phyloP scores from a whole-genome alignment of 164 flowering plant species.

The Euptelea pleiosperma region DNA sequence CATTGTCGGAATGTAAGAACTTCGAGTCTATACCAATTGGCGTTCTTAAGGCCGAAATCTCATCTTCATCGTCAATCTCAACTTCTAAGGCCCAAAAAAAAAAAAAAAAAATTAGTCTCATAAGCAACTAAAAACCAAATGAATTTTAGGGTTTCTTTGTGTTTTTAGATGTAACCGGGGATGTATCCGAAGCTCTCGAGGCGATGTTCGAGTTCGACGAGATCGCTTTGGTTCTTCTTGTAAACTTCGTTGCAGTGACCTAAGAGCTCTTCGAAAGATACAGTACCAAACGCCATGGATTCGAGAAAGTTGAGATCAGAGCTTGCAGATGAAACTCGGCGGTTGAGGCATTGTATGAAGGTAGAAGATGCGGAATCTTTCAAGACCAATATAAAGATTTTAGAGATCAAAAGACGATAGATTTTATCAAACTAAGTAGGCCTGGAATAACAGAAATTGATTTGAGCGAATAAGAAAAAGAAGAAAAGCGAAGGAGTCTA shows the following conservation, averaged over 20 bases:
- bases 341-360: constrained; percentile 59
- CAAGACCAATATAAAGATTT: not conserved
- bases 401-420: constrained; percentile 2
- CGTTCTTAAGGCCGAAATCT: constrained; percentile 15
- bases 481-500: constrained; percentile 8
- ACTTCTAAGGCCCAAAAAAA: constrained; percentile 11
- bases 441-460: constrained; percentile 4
- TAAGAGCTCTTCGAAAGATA: constrained; percentile 83
- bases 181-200: constrained; percentile 44
- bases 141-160: too few relatives aligned
- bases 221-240: constrained; percentile 52
- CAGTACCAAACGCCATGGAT: constrained; percentile 74
- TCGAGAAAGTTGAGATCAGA: constrained; percentile 67
- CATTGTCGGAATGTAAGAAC: constrained; percentile 2
- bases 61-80: constrained; percentile 36
- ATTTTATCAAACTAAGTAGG: too few relatives aligned
- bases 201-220: constrained; percentile 45
- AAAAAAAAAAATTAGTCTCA: not conserved
- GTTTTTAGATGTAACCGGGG: too few relatives aligned
- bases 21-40: constrained; percentile 16
- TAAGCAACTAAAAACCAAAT: not conserved
- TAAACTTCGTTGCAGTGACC: constrained; percentile 77
- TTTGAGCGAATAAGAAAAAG: not conserved
- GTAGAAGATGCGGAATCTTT: constrained; percentile 80
- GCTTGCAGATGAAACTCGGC: constrained; percentile 44